A percentile compares a stretch with the other conserved stretches of the same genome.
phyloP scores from a whole-genome alignment of 495 filamentous ascomycete species.

The Aspergillus funiculosus region DNA sequence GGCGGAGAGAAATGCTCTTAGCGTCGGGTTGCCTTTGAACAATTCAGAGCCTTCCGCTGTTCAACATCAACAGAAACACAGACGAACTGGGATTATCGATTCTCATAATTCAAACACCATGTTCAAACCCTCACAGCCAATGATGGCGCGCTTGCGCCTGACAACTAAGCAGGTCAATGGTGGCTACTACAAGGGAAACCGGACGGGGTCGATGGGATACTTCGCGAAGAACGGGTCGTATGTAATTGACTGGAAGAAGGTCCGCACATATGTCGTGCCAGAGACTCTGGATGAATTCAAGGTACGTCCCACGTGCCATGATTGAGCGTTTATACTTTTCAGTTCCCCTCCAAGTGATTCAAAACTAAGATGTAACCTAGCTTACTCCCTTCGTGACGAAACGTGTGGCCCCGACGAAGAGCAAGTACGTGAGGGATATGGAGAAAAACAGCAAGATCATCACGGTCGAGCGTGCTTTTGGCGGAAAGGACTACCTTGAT shows the following conservation, averaged over 20 bases:
- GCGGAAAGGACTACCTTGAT: constrained; percentile 36
- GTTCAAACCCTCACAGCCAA: constrained; percentile 64
- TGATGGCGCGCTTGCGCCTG: constrained; percentile 63
- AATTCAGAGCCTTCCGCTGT: constrained; percentile 17
- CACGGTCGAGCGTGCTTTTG: constrained; percentile 28
- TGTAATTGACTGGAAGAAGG: constrained; percentile 73
- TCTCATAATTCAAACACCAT: constrained; percentile 35
- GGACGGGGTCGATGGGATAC: constrained; percentile 76
- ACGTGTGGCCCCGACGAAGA: constrained; percentile 44
- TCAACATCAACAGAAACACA: neutral
- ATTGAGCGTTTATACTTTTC: constrained; percentile 14
- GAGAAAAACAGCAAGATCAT: constrained; percentile 22
- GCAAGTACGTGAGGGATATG: constrained; percentile 33
- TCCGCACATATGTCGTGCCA: constrained; percentile 84
- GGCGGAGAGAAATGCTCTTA: constrained; percentile 25
- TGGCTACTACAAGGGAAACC: constrained; percentile 94
- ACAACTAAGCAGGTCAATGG: constrained; percentile 90
- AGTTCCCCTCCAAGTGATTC: neutral
- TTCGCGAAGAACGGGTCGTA: constrained; percentile 85
- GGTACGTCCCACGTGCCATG: constrained; percentile 37
- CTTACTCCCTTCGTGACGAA: constrained; percentile 82
- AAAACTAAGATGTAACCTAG: constrained; percentile 40
- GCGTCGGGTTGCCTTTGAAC: constrained; percentile 25
- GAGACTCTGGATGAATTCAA: constrained; percentile 60
- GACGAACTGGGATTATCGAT: neutral